phyloP scores from a whole-genome alignment of 345 rosid species.

The Eucalyptus pauciflora region DNA sequence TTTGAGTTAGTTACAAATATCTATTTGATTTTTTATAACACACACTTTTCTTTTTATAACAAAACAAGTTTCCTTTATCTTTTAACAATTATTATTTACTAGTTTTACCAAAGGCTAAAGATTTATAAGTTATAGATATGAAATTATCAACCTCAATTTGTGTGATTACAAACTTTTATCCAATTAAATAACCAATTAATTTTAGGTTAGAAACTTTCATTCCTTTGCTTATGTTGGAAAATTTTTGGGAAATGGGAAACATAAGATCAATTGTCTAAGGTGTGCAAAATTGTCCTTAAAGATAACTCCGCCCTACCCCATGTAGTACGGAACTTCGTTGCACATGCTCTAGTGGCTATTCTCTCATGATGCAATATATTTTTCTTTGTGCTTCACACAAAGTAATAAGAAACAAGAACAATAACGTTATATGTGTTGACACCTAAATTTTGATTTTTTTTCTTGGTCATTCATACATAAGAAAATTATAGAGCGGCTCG shows the following conservation, averaged over 20 bases:
- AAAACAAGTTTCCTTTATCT: not conserved
- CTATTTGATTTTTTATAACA: not conserved
- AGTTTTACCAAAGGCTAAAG: not conserved
- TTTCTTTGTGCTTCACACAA: too few species aligned
- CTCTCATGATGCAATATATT: not conserved
- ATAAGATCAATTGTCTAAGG: not conserved
- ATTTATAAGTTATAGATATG: not conserved
- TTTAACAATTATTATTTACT: not conserved
- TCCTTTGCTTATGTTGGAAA: not conserved
- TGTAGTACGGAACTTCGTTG: too few species aligned
- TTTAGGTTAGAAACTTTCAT: not conserved
- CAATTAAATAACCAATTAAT: not conserved
- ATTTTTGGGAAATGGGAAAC: not conserved
- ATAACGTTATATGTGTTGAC: too few species aligned
- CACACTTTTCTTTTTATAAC: not conserved
- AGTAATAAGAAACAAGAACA: too few species aligned
- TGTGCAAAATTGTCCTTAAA: too few species aligned
- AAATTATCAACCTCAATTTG: not conserved
- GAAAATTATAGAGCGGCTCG: too few species aligned
- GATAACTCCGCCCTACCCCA: fast-evolving
- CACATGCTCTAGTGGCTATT: not conserved
- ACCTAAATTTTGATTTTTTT: too few species aligned
- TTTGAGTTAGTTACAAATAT: not conserved
- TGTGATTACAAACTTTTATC: not conserved
- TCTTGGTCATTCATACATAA: too few species aligned